Conservation (phyloP, 495 filamentous ascomycete genomes). For the Penicillium dipodomyicola region DNA sequence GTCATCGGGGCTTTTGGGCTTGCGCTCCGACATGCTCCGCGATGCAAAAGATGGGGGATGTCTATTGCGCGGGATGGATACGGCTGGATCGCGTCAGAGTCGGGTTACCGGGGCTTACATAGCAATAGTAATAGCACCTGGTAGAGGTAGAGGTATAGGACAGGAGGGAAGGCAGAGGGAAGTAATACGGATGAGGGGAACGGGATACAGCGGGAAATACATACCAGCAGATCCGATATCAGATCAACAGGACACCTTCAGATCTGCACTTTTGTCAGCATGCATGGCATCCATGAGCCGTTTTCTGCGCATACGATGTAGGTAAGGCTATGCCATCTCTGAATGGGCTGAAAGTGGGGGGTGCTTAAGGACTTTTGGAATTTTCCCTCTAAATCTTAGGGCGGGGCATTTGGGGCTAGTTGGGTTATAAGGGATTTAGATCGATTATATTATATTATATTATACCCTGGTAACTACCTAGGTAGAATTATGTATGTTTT, state of each 20-base stretch:
- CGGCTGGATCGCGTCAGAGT: constrained; percentile 5
- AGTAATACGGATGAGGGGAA: not conserved
- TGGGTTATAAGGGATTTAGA: not conserved
- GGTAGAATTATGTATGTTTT: too few species aligned
- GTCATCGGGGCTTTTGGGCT: not conserved
- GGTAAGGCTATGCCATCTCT: not conserved
- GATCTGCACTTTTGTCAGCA: constrained; percentile 18
- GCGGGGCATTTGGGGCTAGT: constrained; percentile 16
- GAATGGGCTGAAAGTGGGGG: not conserved
- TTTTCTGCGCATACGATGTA: constrained; percentile 4
- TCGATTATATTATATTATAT: not conserved
- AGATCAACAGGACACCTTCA: not conserved
- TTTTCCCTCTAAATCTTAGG: not conserved
- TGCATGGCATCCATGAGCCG: constrained; percentile 23
- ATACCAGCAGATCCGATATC: not conserved
- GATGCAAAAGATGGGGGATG: not conserved
- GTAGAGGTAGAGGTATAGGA: not conserved
- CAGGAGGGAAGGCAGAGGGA: not conserved
- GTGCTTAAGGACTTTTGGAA: constrained; percentile 1
- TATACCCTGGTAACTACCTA: not conserved
- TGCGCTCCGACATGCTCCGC: constrained; percentile 32
- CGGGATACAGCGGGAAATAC: not conserved
- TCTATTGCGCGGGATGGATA: not conserved
- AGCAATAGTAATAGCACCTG: not conserved
- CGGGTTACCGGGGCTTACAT: constrained; percentile 2